Percentiles rank a stretch among this genome's conserved stretches.
phyloP scores from a whole-genome alignment of 768 basidiomycete species.

The Bullera alba region DNA sequence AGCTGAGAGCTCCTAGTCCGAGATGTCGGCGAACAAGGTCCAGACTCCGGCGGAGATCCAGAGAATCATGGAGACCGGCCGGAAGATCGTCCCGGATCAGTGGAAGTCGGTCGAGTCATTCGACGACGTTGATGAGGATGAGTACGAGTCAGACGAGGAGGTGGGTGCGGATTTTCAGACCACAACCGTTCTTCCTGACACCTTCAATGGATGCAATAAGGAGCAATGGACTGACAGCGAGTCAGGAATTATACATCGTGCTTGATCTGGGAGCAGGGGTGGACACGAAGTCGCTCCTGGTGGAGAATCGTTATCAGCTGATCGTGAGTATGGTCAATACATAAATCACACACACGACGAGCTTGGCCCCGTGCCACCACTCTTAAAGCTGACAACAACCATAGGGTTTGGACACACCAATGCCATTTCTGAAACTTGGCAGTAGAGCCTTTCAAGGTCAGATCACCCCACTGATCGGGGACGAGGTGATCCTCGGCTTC shows the following conservation, averaged over 20 bases:
- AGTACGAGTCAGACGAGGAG: constrained; percentile 56
- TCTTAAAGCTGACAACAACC: neutral
- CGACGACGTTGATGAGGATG: constrained; percentile 56
- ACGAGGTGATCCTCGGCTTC: constrained; percentile 36
- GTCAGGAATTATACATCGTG: constrained; percentile 68
- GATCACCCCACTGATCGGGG: constrained; percentile 26
- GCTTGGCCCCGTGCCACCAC: neutral
- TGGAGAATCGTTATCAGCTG: constrained; percentile 38
- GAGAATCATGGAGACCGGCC: no score
- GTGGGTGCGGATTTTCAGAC: constrained; percentile 51
- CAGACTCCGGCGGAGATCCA: no score
- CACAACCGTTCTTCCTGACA: neutral
- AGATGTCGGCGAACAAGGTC: no score
- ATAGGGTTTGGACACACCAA: constrained; percentile 53
- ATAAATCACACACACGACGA: neutral
- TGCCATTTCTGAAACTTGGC: constrained; percentile 55
- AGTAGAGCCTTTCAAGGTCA: constrained; percentile 33
- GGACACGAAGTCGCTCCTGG: constrained; percentile 32
- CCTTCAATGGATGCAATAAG: no score
- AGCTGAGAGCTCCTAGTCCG: no score
- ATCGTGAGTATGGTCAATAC: constrained; percentile 20
- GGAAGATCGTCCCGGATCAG: no score
- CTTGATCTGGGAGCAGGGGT: constrained; percentile 54
- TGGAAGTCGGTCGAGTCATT: constrained; percentile 68
- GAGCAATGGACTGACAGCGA: no score